A percentile compares a stretch with the other conserved stretches of the same genome.
phyloP scores from a whole-genome alignment of 495 filamentous ascomycete genomes.

The Neurospora intermedia region DNA sequence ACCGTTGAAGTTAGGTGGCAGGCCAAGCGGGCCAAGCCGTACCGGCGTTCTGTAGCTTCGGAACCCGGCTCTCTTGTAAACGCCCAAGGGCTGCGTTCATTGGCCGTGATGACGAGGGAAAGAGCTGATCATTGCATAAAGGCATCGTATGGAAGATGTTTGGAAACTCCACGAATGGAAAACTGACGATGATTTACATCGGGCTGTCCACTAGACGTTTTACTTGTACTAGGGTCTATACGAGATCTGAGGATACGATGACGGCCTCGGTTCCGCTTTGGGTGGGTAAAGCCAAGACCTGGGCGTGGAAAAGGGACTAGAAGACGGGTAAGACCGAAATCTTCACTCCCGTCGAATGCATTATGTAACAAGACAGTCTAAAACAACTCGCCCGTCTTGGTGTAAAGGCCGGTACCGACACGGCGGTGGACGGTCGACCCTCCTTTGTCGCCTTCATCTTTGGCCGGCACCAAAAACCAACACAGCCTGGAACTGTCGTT shows the following conservation, averaged over 20 bases:
- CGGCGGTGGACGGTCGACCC: not conserved
- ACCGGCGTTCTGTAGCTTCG: not conserved
- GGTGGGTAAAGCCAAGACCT: not conserved
- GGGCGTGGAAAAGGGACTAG: not conserved
- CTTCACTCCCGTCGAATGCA: not conserved
- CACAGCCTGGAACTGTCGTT: not conserved
- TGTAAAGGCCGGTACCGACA: not conserved
- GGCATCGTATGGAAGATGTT: not conserved
- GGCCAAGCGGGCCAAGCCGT: not conserved
- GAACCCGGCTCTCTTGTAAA: not conserved
- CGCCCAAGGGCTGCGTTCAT: not conserved
- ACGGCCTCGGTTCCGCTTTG: not conserved
- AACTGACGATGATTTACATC: not conserved
- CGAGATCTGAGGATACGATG: not conserved
- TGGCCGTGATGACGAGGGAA: not conserved
- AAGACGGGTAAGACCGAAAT: not conserved
- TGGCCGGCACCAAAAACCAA: not conserved
- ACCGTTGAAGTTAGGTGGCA: not conserved
- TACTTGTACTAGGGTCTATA: not conserved
- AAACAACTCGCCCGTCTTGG: not conserved
- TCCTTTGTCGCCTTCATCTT: not conserved
- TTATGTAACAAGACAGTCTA: not conserved
- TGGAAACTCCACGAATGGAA: not conserved
- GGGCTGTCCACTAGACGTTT: not conserved
- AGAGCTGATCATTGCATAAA: not conserved